These are phyloP conservation scores for Mediolabrus comicus DNA, from an alignment of 108 stramenopile genomes.

Conservation along the genomic window DNA sequence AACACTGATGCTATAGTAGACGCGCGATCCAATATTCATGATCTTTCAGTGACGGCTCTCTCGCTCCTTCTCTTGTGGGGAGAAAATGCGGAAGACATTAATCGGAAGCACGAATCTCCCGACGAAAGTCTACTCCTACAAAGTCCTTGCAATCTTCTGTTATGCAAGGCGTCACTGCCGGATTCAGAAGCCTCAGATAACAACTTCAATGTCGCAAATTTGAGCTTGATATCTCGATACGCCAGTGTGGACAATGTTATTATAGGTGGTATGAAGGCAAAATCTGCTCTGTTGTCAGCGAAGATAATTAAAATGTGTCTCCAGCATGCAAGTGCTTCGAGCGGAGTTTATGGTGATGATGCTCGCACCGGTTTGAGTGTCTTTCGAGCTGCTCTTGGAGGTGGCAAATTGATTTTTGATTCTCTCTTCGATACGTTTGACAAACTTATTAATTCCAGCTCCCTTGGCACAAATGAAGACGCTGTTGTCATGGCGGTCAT, in stretches of 20 bases:
- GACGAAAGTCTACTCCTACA: conserved; percentile 5
- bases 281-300: conserved; percentile 22
- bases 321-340: conserved; percentile 4
- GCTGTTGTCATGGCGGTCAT: conserved; percentile 7
- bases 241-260: conserved; percentile 7
- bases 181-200: not conserved
- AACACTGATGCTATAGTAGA: not conserved
- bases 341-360: not conserved
- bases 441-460: not conserved
- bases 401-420: conserved; percentile 5
- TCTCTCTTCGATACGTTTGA: conserved; percentile 7
- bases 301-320: conserved; percentile 42
- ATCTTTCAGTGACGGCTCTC: conserved; percentile 18
- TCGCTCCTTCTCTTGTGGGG: conserved; percentile 33
- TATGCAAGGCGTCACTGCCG: conserved; percentile 29
- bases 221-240: conserved; percentile 38
- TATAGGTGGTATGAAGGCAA: not conserved
- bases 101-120: not conserved
- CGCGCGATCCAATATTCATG: not conserved
- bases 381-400: conserved; percentile 18
- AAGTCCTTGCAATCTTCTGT: conserved; percentile 24
- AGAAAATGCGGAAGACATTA: conserved; percentile 25
- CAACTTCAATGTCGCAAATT: conserved; percentile 22
- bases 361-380: conserved; percentile 1
- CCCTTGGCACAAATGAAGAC: conserved; percentile 1